These are phyloP conservation scores for Yarrowia galli DNA, from an alignment of 1,139 yeast genomes.

Conservation along the genomic window DNA sequence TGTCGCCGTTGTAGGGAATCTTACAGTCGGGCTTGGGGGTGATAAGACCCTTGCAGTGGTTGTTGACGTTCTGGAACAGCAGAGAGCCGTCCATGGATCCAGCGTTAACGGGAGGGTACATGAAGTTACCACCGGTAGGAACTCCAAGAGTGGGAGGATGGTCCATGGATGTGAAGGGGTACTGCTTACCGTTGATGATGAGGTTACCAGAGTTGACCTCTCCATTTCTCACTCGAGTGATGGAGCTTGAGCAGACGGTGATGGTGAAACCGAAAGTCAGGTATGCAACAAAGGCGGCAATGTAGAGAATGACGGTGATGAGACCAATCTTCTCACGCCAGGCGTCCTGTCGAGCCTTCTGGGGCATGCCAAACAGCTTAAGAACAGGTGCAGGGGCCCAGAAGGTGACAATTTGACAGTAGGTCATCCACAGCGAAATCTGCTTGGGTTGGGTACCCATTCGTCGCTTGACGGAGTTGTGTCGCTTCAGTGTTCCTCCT, in stretches of 20 bases:
- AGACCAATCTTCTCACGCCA: conserved; percentile 97
- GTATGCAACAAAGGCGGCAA: conserved; percentile 83
- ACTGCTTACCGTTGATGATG: conserved; percentile 83
- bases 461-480: conserved; percentile 24
- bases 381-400: conserved; percentile 89
- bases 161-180: conserved; percentile 68
- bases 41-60: conserved; percentile 84
- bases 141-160: conserved; percentile 88
- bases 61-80: conserved; percentile 93
- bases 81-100: conserved; percentile 92
- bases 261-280: conserved; percentile 91
- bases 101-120: conserved; percentile 85
- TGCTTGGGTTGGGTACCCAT: conserved; percentile 25
- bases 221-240: conserved; percentile 62
- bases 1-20: conserved; percentile 70
- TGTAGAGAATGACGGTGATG: conserved; percentile 71
- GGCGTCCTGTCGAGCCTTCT: conserved; percentile 85
- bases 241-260: conserved; percentile 72
- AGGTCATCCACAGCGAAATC: conserved; percentile 76
- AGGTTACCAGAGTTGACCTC: conserved; percentile 67
- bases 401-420: conserved; percentile 80
- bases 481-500: conserved; percentile 40
- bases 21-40: conserved; percentile 72
- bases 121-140: conserved; percentile 66
- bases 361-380: conserved; percentile 75